Percentiles rank a stretch among this genome's conserved stretches.
Conservation (phyloP, 1,284 basidiomycete genomes). For the Ustilago hordei region DNA sequence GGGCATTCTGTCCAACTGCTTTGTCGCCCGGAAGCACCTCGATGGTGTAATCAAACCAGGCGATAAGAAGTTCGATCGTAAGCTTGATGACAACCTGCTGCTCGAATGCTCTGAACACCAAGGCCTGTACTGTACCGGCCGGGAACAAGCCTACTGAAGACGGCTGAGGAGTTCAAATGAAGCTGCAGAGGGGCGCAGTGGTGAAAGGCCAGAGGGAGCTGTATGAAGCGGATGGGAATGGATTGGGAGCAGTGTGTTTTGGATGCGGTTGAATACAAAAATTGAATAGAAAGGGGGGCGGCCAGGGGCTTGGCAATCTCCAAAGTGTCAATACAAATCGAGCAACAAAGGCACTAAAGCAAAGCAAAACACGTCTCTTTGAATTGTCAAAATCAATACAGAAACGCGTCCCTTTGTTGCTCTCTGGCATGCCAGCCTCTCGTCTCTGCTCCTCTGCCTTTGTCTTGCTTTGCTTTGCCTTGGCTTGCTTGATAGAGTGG, state of each 20-base stretch:
- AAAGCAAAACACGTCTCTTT: background rate
- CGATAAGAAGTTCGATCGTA: too few species aligned
- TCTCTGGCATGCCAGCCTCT: background rate
- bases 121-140: background rate
- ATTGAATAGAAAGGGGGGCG: background rate
- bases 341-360: background rate
- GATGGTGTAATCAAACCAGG: too few species aligned
- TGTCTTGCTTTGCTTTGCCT: background rate
- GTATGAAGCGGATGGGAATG: background rate
- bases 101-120: too few species aligned
- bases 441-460: background rate
- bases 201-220: background rate
- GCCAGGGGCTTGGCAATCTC: background rate
- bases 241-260: conserved; percentile 2
- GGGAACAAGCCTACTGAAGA: background rate
- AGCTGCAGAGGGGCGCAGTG: conserved; percentile 8
- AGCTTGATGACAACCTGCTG: too few species aligned
- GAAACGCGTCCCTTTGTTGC: background rate
- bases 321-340: background rate
- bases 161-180: background rate
- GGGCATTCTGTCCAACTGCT: too few species aligned
- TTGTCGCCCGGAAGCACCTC: too few species aligned
- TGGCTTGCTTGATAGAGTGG: background rate
- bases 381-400: conserved; percentile 18
- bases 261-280: conserved; percentile 1